Percentiles rank a stretch among this genome's conserved stretches.
These are phyloP conservation scores for Paxillus involutus DNA, from an alignment of 768 basidiomycete species.

Conservation along the genomic window DNA sequence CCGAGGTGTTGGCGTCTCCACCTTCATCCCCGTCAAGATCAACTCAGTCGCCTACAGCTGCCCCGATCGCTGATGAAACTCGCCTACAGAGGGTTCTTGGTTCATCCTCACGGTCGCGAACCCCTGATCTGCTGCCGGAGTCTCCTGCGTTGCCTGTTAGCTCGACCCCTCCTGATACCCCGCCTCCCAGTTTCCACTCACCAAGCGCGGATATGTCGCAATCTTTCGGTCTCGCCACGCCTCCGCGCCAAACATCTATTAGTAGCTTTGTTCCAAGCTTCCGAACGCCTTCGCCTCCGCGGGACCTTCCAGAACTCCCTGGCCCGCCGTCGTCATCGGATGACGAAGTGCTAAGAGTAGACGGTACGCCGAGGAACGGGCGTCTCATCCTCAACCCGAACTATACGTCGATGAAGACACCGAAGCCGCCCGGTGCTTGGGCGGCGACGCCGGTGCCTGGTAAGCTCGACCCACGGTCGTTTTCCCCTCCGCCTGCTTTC, in stretches of 20 bases:
- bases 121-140: neutral
- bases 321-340: conserved; percentile 58
- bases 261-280: conserved; percentile 47
- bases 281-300: conserved; percentile 63
- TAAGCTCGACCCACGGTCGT: conserved; percentile 30
- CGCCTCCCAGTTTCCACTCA: conserved; percentile 10
- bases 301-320: conserved; percentile 64
- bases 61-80: conserved; percentile 9
- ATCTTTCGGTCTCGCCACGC: conserved; percentile 41
- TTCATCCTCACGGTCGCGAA: conserved; percentile 19
- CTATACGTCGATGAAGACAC: conserved; percentile 41
- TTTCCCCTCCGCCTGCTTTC: conserved; percentile 18
- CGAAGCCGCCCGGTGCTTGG: conserved; percentile 48
- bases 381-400: conserved; percentile 18
- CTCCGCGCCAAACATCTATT: conserved; percentile 44
- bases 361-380: conserved; percentile 19
- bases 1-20: conserved; percentile 26
- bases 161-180: conserved; percentile 27
- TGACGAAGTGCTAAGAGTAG: conserved; percentile 40
- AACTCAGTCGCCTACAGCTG: conserved; percentile 9
- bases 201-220: conserved; percentile 7
- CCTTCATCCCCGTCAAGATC: conserved; percentile 9
- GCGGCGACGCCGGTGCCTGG: conserved; percentile 37
- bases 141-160: conserved; percentile 6
- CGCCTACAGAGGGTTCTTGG: conserved; percentile 17